Evolutionary conservation across 1,284 basidiomycete species (phyloP), one percentile per base, ranked within the genome.

Genomic region (Trichosporon asahii): DNA sequence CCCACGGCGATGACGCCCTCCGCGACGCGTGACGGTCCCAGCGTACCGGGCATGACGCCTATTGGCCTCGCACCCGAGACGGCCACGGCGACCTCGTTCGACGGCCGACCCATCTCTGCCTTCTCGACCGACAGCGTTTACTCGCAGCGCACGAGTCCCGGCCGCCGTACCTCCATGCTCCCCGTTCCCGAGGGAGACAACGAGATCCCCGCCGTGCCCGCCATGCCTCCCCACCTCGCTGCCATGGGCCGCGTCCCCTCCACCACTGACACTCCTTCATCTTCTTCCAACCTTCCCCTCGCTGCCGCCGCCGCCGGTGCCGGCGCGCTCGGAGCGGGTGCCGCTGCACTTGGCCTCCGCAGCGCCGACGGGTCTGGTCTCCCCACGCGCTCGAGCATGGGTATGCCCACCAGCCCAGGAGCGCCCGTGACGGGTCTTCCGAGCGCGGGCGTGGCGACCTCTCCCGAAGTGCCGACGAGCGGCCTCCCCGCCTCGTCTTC

Each of bases 41-140:
- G 3, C 27, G 15, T 27, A 27, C 27, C 55, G 55, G 15, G 21
- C 27, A 29, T 60, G 14, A 18, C 57, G 14, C 57, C 35, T 14
- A 12, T 37, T 31, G 27, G 49, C 21, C 27, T 61, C 27, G 57
- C 57, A 14, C 55, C 55, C 3, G 25, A 31, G 25, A 12, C 53
- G 7, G 55, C 55, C 55, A 29, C 14, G 29, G 57, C 57, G n/a
- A 5, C 57, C 14, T 12, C 27, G 55, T 14, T 14, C 35, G 57
- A 9, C 18, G 57, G 3, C 27, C 29, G 57, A 18, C 57, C 57
- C 15, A 33, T 61, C 15, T n/a, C 15, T 3, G 57, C 57, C 27
- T 61, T 61, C 57, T 61, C 57, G 57, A 61, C 57, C 27, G 57
- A 61, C 57, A 61, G 57, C 57, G 57, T 61, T 29, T 61, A 61